These are phyloP conservation scores for Starmerella bombi DNA, from an alignment of 805 yeast genomes.

Conservation along the genomic window DNA sequence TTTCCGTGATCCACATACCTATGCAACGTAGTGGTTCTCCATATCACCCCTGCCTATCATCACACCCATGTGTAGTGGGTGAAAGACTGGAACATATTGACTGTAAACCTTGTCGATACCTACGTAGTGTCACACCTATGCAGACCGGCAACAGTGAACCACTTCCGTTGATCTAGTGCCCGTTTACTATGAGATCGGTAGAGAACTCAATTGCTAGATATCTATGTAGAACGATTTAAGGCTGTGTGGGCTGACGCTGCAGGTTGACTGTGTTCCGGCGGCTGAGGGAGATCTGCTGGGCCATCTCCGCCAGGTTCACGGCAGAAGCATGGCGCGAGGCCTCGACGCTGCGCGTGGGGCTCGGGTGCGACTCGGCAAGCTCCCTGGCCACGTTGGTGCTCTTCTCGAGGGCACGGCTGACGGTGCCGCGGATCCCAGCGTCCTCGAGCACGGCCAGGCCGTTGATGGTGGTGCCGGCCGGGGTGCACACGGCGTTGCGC, in stretches of 20 bases:
- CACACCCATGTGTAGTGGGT: too few relatives aligned
- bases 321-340: slow-evolving; percentile 18
- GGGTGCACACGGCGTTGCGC: slow-evolving; percentile 83
- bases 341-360: slow-evolving; percentile 14
- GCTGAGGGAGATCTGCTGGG: slow-evolving; percentile 22
- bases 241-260: slow-evolving; percentile 20
- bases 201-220: too few relatives aligned
- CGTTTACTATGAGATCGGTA: too few relatives aligned
- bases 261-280: slow-evolving; percentile 20
- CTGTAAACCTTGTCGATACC: too few relatives aligned
- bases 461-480: slow-evolving; percentile 96
- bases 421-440: slow-evolving; percentile 72
- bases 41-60: too few relatives aligned
- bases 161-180: too few relatives aligned
- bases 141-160: too few relatives aligned
- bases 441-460: slow-evolving; percentile 90
- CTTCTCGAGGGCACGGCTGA: slow-evolving; percentile 79
- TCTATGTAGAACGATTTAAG: too few relatives aligned
- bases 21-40: too few relatives aligned
- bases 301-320: slow-evolving; percentile 22
- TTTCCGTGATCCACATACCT: too few relatives aligned
- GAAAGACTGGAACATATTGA: too few relatives aligned
- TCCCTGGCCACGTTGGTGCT: slow-evolving; percentile 64
- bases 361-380: slow-evolving; percentile 11
- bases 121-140: too few relatives aligned